These are phyloP conservation scores for Leccinum sublutescens DNA, from an alignment of 768 basidiomycete species.

Conservation along the genomic window DNA sequence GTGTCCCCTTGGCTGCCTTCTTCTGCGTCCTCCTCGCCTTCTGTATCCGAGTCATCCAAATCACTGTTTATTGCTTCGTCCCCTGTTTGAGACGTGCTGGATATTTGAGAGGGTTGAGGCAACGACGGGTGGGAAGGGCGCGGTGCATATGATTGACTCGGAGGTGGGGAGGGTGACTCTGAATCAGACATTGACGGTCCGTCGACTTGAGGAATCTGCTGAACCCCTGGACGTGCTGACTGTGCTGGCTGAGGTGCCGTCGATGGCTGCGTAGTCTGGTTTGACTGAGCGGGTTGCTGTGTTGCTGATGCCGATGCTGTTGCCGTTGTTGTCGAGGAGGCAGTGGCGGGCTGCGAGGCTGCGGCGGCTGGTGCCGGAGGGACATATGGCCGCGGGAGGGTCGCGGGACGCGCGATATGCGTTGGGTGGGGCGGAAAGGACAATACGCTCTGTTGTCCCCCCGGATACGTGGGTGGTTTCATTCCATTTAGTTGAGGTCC, in stretches of 20 bases:
- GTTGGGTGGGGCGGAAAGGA: slow-evolving; percentile 46
- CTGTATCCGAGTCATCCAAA: slow-evolving; percentile 91
- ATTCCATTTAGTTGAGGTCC: slow-evolving; percentile 62
- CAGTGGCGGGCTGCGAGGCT: slow-evolving; percentile 16
- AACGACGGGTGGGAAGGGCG: slow-evolving; percentile 72
- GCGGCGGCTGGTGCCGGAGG: slow-evolving; percentile 23
- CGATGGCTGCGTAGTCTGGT: slow-evolving; percentile 12
- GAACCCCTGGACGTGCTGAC: slow-evolving; percentile 20
- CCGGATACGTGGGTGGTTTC: slow-evolving; percentile 50
- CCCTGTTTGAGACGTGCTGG: slow-evolving; percentile 37
- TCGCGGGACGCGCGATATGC: slow-evolving; percentile 25
- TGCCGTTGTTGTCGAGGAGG: slow-evolving; percentile 9
- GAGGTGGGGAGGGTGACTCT: slow-evolving; percentile 70
- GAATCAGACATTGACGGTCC: slow-evolving; percentile 70
- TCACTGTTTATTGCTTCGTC: slow-evolving; percentile 97
- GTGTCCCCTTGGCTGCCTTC: slow-evolving; percentile 71
- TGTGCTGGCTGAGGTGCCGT: slow-evolving; percentile 20
- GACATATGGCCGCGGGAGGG: slow-evolving; percentile 24
- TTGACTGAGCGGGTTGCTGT: slow-evolving; percentile 19
- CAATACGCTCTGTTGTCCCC: slow-evolving; percentile 57
- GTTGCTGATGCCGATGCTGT: background rate
- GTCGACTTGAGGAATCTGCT: slow-evolving; percentile 73
- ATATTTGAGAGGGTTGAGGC: slow-evolving; percentile 54
- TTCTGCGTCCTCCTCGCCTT: slow-evolving; percentile 80
- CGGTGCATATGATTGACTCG: slow-evolving; percentile 59